A percentile compares a stretch with the other conserved stretches of the same genome.
Evolutionary conservation across 345 rosid species (phyloP).

Genomic region (Populus simonii): DNA sequence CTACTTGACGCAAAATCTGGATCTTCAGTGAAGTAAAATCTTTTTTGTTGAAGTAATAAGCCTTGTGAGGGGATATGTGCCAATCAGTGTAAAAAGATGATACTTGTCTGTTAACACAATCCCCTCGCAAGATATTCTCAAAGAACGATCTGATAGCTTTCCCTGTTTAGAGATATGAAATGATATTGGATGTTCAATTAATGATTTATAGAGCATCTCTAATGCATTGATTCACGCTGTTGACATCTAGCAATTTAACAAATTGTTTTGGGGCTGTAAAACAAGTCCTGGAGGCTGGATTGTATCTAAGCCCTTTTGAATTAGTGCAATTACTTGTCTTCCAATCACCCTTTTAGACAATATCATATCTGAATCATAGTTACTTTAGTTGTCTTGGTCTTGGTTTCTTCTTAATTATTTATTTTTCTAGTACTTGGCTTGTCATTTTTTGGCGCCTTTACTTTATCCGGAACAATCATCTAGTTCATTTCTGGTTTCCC

Average conservation of each 20-base stretch:
- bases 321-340: slow-evolving; percentile 1
- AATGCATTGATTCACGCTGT: not conserved
- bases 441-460: not conserved
- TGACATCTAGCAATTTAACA: slow-evolving; percentile 1
- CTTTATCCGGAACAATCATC: not conserved
- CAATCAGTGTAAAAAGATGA: not conserved
- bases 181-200: not conserved
- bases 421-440: not conserved
- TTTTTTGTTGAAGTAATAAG: not conserved
- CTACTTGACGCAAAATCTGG: not conserved
- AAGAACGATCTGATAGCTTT: not conserved
- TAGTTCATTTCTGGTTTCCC: not conserved
- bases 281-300: not conserved
- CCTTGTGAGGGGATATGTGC: not conserved
- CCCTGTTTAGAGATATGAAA: not conserved
- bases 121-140: not conserved
- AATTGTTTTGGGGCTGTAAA: not conserved
- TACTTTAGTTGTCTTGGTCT: not conserved
- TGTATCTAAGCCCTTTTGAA: not conserved
- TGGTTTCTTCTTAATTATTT: not conserved
- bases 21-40: not conserved
- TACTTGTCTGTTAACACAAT: not conserved
- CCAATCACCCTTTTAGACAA: not conserved
- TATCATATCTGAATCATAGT: not conserved
- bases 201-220: not conserved